A percentile compares a stretch with the other conserved stretches of the same genome.
These are phyloP conservation scores for Dactylorhiza incarnata DNA, from an alignment of 106 monocot genomes.

Conservation along the genomic window DNA sequence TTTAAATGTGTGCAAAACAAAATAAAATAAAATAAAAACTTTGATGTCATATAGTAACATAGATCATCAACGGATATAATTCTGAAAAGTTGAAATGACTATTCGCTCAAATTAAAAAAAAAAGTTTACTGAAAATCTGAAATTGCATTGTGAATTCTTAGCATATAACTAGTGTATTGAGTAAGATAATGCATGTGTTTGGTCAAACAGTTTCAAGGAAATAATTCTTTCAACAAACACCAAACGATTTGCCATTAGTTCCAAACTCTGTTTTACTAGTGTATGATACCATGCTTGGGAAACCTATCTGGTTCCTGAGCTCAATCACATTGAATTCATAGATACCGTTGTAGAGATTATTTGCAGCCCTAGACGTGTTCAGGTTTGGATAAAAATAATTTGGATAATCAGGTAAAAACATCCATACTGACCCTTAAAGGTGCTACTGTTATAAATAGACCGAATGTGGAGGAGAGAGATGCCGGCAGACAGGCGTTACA, in stretches of 20 bases:
- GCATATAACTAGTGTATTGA: neutral
- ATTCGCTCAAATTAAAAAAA: too few species aligned
- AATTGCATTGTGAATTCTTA: neutral
- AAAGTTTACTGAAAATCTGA: too few species aligned
- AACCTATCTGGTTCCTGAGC: neutral
- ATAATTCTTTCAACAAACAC: neutral
- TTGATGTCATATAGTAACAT: neutral
- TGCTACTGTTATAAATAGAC: neutral
- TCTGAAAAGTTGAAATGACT: too few species aligned
- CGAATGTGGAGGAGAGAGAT: too few species aligned
- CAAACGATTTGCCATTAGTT: neutral
- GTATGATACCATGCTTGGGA: neutral
- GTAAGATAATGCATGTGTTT: neutral
- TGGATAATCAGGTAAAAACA: neutral
- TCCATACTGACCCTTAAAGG: neutral
- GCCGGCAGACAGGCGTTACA: too few species aligned
- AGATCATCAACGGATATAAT: neutral
- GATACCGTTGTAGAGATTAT: neutral
- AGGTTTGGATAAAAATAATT: neutral
- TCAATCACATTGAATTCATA: neutral
- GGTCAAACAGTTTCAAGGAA: neutral
- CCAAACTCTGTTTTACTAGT: neutral
- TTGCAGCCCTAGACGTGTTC: neutral
- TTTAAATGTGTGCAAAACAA: neutral
- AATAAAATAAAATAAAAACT: neutral